Evolutionary conservation across 805 yeast genomes (phyloP), one percentile per base, ranked within the genome.

Genomic region (Soucietia sequanensis): DNA sequence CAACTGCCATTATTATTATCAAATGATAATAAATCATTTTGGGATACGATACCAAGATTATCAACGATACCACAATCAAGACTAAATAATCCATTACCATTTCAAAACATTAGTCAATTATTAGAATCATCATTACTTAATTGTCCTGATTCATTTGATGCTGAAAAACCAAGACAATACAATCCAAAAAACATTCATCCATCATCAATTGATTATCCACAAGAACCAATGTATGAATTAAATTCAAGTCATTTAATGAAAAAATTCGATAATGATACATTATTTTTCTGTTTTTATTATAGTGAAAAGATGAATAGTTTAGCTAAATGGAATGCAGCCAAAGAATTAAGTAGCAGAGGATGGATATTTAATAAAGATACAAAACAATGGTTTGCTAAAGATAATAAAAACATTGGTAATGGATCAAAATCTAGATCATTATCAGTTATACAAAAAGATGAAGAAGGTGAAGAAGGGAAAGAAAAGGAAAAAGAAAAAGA

Each of bases 111-210:
- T 16, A 64, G 75, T 32, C 71, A 72, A 38, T 66, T 76, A 47
- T 67, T 91, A 45, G 95, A 87, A 54, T 75, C 84, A 1, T 89
- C 97, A 3, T 68, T 87, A 39, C 67, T 86, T 47, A 84, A 85
- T 50, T 88, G 97, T 56, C 98, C 99, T 0, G 98, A 93, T 61
- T 86, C 98, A 1, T 75, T 81, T 39, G 95, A 91, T 56, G 82
- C 95, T 2, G 97, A 91, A 50, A 76, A 70, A 47, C 95, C 97
- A 12, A 76, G 82, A 41, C 74, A 76, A 55, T 81, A 88, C 56
- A 76, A 75, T 31, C 91, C 97, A 5, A 73, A 76, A 15, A 78
- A 80, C 46, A 95, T 95, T 35, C 95, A 84, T 54, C 95, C 96
- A 18, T 87, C 95, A 6, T 86, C 93, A 24, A 76, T 84, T 15